These are phyloP conservation scores for Tricholoma flavovirens DNA, from an alignment of 768 basidiomycete genomes.

Conservation along the genomic window DNA sequence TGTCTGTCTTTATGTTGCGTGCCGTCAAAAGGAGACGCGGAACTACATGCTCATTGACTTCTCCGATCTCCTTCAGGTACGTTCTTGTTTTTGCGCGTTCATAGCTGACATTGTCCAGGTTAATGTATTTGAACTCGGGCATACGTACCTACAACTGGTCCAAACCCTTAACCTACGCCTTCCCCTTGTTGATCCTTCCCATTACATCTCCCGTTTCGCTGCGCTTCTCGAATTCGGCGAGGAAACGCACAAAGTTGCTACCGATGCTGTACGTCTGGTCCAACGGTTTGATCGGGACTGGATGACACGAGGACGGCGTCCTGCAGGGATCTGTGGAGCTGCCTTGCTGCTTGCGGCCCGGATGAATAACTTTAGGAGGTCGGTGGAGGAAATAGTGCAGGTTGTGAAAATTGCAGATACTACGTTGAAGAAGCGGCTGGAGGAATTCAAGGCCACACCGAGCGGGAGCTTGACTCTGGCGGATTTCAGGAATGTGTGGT, in stretches of 20 bases:
- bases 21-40: constrained; percentile 82
- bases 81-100: constrained; percentile 1
- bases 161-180: constrained; percentile 80
- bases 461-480: constrained; percentile 81
- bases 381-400: constrained; percentile 93
- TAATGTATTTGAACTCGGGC: constrained; percentile 95
- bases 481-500: constrained; percentile 87
- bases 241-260: constrained; percentile 85
- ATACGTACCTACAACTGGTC: constrained; percentile 92
- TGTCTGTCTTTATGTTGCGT: constrained; percentile 92
- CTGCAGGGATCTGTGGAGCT: constrained; percentile 96
- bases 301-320: constrained; percentile 93
- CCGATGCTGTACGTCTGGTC: constrained; percentile 90
- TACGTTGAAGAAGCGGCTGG: constrained; percentile 86
- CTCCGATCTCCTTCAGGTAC: constrained; percentile 87
- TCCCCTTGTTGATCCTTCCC: constrained; percentile 90
- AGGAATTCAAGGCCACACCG: constrained; percentile 90
- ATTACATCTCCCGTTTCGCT: constrained; percentile 94
- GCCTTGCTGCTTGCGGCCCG: constrained; percentile 91
- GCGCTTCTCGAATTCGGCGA: constrained; percentile 94
- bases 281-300: constrained; percentile 93
- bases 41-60: constrained; percentile 99
- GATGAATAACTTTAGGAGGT: constrained; percentile 96
- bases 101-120: constrained; percentile 45
- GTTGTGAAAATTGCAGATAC: constrained; percentile 99